These are phyloP conservation scores for Cucumis melo DNA, from an alignment of 306 rosid species.

Conservation along the genomic window DNA sequence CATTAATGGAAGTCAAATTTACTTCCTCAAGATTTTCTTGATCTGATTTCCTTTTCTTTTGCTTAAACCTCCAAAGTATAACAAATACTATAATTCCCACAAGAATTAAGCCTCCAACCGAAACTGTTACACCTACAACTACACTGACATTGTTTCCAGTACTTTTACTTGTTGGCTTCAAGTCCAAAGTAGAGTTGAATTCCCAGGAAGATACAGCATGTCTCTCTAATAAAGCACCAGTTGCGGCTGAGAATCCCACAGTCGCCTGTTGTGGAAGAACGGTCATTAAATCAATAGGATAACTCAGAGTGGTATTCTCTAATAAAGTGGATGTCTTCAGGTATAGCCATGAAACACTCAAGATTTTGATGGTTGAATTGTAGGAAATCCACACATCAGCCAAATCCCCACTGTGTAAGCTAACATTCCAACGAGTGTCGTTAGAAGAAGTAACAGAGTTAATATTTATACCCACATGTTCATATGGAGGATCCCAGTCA, in stretches of 20 bases:
- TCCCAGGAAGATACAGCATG: background rate
- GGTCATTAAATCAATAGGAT: background rate
- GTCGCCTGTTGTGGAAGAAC: background rate
- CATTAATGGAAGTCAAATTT: background rate
- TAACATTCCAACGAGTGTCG: background rate
- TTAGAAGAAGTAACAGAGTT: background rate
- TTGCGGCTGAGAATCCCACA: background rate
- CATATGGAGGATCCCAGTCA: constrained; percentile 2
- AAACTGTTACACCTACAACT: background rate
- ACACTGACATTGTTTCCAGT: background rate
- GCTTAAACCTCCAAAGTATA: background rate
- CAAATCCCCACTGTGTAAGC: background rate
- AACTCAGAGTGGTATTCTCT: background rate
- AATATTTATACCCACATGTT: background rate
- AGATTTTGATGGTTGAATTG: background rate
- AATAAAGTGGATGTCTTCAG: background rate
- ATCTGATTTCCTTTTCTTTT: background rate
- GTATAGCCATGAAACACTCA: constrained; percentile 4
- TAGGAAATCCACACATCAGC: constrained; percentile 1
- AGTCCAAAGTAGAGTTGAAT: constrained; percentile 2
- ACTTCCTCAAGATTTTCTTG: background rate
- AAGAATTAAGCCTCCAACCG: background rate
- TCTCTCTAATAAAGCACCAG: background rate
- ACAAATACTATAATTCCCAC: background rate
- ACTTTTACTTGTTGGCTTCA: background rate